These are phyloP conservation scores for Aureobasidium sp. DNA, from an alignment of 2,329 filamentous ascomycete genomes.

Conservation along the genomic window DNA sequence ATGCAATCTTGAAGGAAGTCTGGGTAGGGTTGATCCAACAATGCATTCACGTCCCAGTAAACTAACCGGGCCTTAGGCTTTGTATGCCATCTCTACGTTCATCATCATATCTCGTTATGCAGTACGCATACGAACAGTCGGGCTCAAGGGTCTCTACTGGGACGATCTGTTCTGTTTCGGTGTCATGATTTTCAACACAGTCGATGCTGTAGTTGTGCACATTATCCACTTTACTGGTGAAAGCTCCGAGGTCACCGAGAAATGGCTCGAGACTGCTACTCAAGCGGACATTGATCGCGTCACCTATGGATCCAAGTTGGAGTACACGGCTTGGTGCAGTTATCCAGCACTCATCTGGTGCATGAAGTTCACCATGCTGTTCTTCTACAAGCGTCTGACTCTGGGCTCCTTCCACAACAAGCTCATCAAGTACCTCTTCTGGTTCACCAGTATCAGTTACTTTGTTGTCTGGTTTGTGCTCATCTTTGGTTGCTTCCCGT, in stretches of 20 bases:
- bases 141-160: constrained; percentile 31
- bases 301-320: constrained; percentile 31
- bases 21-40: not conserved
- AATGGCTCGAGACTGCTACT: constrained; percentile 23
- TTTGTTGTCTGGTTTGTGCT: constrained; percentile 29
- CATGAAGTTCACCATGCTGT: constrained; percentile 28
- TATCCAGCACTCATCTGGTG: constrained; percentile 35
- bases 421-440: constrained; percentile 27
- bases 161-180: constrained; percentile 32
- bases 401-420: constrained; percentile 28
- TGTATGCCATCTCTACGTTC: constrained; percentile 15
- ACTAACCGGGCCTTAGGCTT: not conserved
- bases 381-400: constrained; percentile 30
- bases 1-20: constrained; percentile 7
- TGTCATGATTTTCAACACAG: constrained; percentile 27
- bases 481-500: constrained; percentile 23
- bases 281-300: constrained; percentile 26
- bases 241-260: constrained; percentile 24
- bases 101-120: constrained; percentile 30
- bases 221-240: constrained; percentile 28
- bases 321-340: constrained; percentile 36
- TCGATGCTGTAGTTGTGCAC: constrained; percentile 33
- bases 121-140: constrained; percentile 34
- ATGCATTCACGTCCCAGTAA: not conserved
- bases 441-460: constrained; percentile 25